A percentile compares a stretch with the other conserved stretches of the same genome.
These are phyloP conservation scores for Haplosporangium gracile DNA, from an alignment of 192 early-diverging fungal genomes.

Conservation along the genomic window DNA sequence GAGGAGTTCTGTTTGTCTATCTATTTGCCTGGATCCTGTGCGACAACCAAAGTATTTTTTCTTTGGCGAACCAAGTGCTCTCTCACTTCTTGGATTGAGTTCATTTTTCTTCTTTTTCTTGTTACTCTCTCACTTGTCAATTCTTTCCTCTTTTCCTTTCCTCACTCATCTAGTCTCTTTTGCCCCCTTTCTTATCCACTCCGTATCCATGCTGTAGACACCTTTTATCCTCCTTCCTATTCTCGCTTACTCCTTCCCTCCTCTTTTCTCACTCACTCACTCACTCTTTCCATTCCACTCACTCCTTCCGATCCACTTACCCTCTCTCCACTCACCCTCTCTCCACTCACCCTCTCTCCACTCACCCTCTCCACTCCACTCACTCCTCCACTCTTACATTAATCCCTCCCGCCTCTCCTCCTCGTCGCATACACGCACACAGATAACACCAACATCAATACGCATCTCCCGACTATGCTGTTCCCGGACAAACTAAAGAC, in stretches of 20 bases:
- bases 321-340: neutral
- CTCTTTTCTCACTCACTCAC: neutral
- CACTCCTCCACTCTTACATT: neutral
- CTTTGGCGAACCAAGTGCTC: neutral
- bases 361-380: neutral
- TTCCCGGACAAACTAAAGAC: slow-evolving; percentile 45
- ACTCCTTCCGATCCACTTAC: too few species aligned
- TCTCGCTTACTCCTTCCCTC: neutral
- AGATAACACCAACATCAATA: neutral
- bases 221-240: neutral
- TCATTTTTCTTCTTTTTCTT: neutral
- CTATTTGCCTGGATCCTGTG: neutral
- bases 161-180: neutral
- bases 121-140: neutral
- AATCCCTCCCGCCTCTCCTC: neutral
- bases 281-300: slow-evolving; percentile 8
- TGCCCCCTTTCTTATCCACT: neutral
- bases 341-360: neutral
- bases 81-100: neutral
- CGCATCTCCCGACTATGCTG: slow-evolving; percentile 18
- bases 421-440: neutral
- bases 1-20: neutral
- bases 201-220: too few species aligned
- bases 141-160: neutral
- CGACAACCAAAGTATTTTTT: neutral